A percentile compares a stretch with the other conserved stretches of the same genome.
These are phyloP conservation scores for Ottelia alismoides DNA, from an alignment of 106 monocot genomes.

Conservation along the genomic window DNA sequence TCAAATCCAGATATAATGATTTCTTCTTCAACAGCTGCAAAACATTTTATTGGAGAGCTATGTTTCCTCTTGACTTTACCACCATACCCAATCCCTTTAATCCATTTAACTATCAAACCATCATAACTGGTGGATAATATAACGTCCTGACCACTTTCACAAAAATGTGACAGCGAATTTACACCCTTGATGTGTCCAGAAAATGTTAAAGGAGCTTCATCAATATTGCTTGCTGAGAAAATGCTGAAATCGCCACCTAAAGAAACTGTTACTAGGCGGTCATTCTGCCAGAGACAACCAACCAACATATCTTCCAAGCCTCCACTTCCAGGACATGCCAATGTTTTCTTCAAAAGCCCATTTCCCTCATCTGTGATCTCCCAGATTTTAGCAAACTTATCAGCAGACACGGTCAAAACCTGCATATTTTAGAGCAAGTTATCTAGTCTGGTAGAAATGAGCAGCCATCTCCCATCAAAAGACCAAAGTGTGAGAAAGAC, in stretches of 20 bases:
- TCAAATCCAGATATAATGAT: conserved; percentile 83
- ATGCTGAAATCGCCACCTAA: conserved; percentile 72
- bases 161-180: conserved; percentile 37
- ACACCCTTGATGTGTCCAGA: conserved; percentile 86
- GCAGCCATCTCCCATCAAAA: no score
- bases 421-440: no score
- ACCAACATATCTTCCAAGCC: conserved; percentile 97
- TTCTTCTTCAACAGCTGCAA: conserved; percentile 63
- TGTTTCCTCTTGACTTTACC: conserved; percentile 65
- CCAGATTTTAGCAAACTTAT: conserved; percentile 97
- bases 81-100: conserved; percentile 60
- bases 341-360: conserved; percentile 64
- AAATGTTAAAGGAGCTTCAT: conserved; percentile 46
- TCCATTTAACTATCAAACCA: conserved; percentile 79
- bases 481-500: no score
- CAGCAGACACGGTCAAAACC: conserved; percentile 91
- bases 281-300: conserved; percentile 92
- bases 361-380: conserved; percentile 70
- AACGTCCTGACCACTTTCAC: conserved; percentile 31
- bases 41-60: conserved; percentile 81
- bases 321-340: conserved; percentile 54
- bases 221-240: conserved; percentile 57
- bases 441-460: no score
- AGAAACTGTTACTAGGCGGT: conserved; percentile 78
- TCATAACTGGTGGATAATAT: conserved; percentile 91